phyloP scores from a whole-genome alignment of 1,139 yeast species.

The Candida sanyaensis region DNA sequence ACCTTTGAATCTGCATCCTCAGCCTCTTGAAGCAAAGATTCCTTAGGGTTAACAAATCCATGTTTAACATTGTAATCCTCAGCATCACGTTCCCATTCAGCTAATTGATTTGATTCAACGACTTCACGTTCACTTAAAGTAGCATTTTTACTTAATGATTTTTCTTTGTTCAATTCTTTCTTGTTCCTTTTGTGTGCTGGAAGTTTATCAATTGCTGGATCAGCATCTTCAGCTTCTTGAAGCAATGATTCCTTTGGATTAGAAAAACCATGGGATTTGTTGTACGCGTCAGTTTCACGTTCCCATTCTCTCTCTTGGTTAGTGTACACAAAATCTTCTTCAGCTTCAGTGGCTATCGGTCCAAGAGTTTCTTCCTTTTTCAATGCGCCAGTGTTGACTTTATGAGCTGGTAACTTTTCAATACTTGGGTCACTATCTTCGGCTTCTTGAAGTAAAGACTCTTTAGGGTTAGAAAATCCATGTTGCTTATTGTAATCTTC shows the following conservation, averaged over 20 bases:
- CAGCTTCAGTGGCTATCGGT: conserved; percentile 7
- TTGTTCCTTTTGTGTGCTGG: conserved; percentile 4
- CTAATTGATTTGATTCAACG: conserved; percentile 9
- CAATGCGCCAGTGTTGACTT: conserved; percentile 7
- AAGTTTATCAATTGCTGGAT: conserved; percentile 2
- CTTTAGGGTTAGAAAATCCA: conserved; percentile 24
- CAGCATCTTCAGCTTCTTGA: conserved; percentile 5
- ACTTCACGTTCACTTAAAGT: conserved; percentile 1
- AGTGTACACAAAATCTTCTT: conserved; percentile 10
- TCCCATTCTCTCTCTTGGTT: conserved; percentile 17
- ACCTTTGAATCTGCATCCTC: conserved; percentile 24
- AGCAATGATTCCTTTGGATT: conserved; percentile 17
- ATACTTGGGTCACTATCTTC: conserved; percentile 25
- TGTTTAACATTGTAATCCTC: conserved; percentile 30
- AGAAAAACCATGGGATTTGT: conserved; percentile 29
- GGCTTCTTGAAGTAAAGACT: conserved; percentile 31
- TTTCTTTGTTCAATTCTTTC: neutral
- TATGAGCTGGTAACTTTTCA: conserved; percentile 19
- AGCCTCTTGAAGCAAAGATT: conserved; percentile 32
- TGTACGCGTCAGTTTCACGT: conserved; percentile 26
- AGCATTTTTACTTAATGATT: neutral
- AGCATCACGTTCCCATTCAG: conserved; percentile 23
- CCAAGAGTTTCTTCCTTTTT: conserved; percentile 5
- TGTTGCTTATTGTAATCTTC: conserved; percentile 29
- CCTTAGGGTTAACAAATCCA: conserved; percentile 24